Base-by-base conservation (phyloP, 768 basidiomycete species). In the Termitomyces sp. region DNA sequence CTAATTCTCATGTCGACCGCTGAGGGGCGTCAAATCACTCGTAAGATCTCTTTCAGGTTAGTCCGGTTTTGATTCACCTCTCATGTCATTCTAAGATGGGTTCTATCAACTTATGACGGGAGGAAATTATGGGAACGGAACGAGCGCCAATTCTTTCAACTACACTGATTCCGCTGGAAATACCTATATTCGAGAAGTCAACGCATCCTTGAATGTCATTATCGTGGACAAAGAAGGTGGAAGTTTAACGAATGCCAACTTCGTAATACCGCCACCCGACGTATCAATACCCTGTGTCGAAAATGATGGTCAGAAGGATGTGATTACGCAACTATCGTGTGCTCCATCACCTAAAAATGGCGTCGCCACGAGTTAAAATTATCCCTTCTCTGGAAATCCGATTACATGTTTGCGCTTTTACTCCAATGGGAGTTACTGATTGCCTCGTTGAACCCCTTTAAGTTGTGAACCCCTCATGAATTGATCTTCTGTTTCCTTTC, bases 71-170 rank as follows among this genome's bases (percentile, higher is more conserved):
- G 10, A 84, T 68, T 47, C 84, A 80, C 19, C 80, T 80, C 45
- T 26, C 10, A 24, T 54, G n/a, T 43, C 35, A 53, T 2, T 32
- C 19, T 35, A 67, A 70, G 12, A 61, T 71, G 1, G 65, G 71
- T 0, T 64, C 74, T 32, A 67, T 69, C 1, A 64, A 45, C 55
- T 64, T 5, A 50, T 50, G 50, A 34, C 55, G 2, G 63, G 58
- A 28, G 80, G 82, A 12, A 84, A 82, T 64, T 67, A 68, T 7
- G 87, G 84, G 0, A 87, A 87, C 53, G 87, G 88, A 28, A 87
- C 84, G 6, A 88, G 74, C 68, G 80, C 78, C 68, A 90, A 90
- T 65, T 77, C 76, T 0, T 84, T 90, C 68, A 68, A 65, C 34
- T 92, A 89, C 64, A 59, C 66, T 11, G 87, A 90, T 64, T 60